Conservation (phyloP, 306 rosid genomes). For the Citrullus mucosospermus region DNA sequence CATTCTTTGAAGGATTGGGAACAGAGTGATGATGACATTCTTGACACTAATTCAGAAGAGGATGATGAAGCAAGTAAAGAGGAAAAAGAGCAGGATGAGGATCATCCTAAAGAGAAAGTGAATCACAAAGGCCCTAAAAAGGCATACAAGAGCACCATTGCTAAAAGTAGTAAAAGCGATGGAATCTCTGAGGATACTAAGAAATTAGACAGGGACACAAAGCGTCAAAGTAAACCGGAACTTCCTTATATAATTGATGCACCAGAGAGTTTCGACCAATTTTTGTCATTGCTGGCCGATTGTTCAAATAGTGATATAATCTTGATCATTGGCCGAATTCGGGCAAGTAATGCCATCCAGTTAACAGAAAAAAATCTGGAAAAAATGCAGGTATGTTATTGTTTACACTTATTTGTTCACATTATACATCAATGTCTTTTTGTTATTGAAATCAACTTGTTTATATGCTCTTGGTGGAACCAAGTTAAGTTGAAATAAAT, state of each 20-base stretch:
- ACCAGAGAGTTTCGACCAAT: slow-evolving; percentile 63
- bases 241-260: slow-evolving; percentile 86
- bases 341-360: slow-evolving; percentile 72
- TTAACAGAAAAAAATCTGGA: slow-evolving; percentile 77
- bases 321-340: slow-evolving; percentile 65
- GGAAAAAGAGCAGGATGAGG: slow-evolving; percentile 19
- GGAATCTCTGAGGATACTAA: slow-evolving; percentile 24
- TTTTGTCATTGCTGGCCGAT: slow-evolving; percentile 39
- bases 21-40: slow-evolving; percentile 78
- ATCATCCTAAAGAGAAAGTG: slow-evolving; percentile 12
- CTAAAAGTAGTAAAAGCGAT: slow-evolving; percentile 23
- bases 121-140: slow-evolving; percentile 8
- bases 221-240: slow-evolving; percentile 29
- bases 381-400: slow-evolving; percentile 67
- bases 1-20: slow-evolving; percentile 76
- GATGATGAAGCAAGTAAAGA: slow-evolving; percentile 25
- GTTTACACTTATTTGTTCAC: not conserved
- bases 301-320: slow-evolving; percentile 41
- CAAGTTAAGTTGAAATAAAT: not conserved
- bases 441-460: not conserved
- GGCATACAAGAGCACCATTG: slow-evolving; percentile 12
- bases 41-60: slow-evolving; percentile 29
- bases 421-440: not conserved
- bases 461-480: not conserved
- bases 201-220: slow-evolving; percentile 28